A percentile compares a stretch with the other conserved stretches of the same genome.
These are phyloP conservation scores for Lactuca saligna DNA, from an alignment of 129 eudicot genomes.

Conservation along the genomic window DNA sequence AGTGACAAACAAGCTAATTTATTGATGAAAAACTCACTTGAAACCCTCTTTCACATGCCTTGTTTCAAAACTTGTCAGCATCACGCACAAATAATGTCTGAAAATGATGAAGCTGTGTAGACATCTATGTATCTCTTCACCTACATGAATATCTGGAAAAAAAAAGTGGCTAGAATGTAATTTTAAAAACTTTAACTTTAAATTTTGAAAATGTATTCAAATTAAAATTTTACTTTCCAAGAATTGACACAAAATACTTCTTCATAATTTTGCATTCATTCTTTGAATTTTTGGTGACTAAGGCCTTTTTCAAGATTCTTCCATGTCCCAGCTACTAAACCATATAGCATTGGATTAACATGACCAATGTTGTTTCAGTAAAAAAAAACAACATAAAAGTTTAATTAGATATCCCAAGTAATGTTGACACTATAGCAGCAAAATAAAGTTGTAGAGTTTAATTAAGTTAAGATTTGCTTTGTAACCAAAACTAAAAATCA, in stretches of 20 bases:
- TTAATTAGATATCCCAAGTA: constrained; percentile 70
- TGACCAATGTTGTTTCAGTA: constrained; percentile 73
- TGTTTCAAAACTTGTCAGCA: too few species aligned
- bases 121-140: constrained; percentile 95
- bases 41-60: too few species aligned
- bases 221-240: constrained; percentile 68
- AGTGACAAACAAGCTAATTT: too few species aligned
- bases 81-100: too few species aligned
- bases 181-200: neutral
- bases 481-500: constrained; percentile 5
- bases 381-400: too few species aligned
- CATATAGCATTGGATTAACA: constrained; percentile 73
- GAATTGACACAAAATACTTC: constrained; percentile 80
- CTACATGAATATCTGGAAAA: constrained; percentile 42
- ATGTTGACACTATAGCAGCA: constrained; percentile 83
- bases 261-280: constrained; percentile 74
- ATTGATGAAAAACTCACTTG: too few species aligned
- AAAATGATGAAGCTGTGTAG: constrained; percentile 77
- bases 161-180: neutral
- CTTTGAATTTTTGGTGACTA: constrained; percentile 31
- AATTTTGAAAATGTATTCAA: neutral
- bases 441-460: constrained; percentile 83
- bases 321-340: constrained; percentile 73
- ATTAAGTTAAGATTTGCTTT: constrained; percentile 23
- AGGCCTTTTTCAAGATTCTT: constrained; percentile 31